Evolutionary conservation across 306 rosid genomes (phyloP).

Genomic region (Ceratonia siliqua): DNA sequence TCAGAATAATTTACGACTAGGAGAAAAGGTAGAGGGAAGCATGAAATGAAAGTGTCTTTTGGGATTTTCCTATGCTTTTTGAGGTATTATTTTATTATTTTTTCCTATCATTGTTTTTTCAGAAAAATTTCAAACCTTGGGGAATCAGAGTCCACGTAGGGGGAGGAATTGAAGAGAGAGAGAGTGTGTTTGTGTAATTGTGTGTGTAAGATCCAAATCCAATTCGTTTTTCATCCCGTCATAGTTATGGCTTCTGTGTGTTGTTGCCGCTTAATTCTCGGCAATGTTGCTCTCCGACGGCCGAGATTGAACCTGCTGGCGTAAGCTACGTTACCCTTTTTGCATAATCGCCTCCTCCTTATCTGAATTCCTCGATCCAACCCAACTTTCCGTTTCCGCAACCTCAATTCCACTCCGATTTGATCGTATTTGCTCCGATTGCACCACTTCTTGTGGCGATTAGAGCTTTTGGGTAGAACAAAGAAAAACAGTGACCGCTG

Average conservation of each 20-base stretch:
- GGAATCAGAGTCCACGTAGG: conserved; percentile 38
- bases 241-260: conserved; percentile 26
- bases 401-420: conserved; percentile 28
- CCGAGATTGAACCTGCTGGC: conserved; percentile 48
- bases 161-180: neutral
- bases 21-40: neutral
- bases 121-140: conserved; percentile 28
- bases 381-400: neutral
- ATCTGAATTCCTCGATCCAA: conserved; percentile 35
- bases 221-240: conserved; percentile 14
- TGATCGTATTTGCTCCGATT: conserved; percentile 18
- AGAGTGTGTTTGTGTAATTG: conserved; percentile 8
- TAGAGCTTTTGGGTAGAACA: conserved; percentile 31
- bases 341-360: neutral
- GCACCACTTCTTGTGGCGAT: conserved; percentile 14
- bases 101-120: conserved; percentile 30
- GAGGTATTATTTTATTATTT: conserved; percentile 14
- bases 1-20: conserved; percentile 18
- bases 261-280: conserved; percentile 57
- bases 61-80: neutral
- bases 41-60: conserved; percentile 28
- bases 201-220: conserved; percentile 34
- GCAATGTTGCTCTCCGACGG: conserved; percentile 58
- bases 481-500: conserved; percentile 18
- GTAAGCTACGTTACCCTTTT: conserved; percentile 43